Percentiles rank a stretch among this genome's conserved stretches.
These are phyloP conservation scores for Cyberlindnera japonica DNA, from an alignment of 805 yeast genomes.

Conservation along the genomic window DNA sequence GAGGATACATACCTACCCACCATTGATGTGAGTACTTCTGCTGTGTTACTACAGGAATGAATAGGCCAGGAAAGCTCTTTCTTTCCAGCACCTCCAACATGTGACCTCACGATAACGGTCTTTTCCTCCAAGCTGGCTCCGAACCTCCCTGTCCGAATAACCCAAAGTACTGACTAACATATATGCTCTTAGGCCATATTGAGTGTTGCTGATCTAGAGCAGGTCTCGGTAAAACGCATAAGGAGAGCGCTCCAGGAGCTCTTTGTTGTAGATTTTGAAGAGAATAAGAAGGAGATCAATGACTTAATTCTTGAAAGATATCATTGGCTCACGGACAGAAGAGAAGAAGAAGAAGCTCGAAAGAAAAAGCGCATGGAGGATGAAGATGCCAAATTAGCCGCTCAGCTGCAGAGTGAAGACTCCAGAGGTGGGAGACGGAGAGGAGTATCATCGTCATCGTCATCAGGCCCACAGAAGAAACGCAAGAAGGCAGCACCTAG, in stretches of 20 bases:
- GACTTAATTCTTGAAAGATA: slow-evolving; percentile 58
- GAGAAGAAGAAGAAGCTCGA: slow-evolving; percentile 27
- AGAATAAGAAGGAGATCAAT: slow-evolving; percentile 52
- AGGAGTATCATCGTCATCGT: slow-evolving; percentile 1
- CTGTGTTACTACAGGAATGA: too few species aligned
- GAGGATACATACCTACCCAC: slow-evolving; percentile 45
- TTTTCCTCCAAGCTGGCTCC: too few species aligned
- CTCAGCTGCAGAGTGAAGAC: slow-evolving; percentile 37
- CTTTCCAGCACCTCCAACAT: too few species aligned
- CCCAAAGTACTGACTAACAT: not conserved
- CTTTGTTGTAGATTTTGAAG: slow-evolving; percentile 50
- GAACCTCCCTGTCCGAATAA: too few species aligned
- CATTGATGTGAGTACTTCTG: slow-evolving; percentile 54
- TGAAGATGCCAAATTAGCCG: slow-evolving; percentile 52
- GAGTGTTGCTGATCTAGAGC: slow-evolving; percentile 63
- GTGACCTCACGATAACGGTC: too few species aligned
- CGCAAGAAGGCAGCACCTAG: slow-evolving; percentile 13
- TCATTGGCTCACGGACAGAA: slow-evolving; percentile 38
- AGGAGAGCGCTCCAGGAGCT: slow-evolving; percentile 70
- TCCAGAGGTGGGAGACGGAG: slow-evolving; percentile 19
- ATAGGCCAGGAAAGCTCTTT: too few species aligned
- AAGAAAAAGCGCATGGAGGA: slow-evolving; percentile 38
- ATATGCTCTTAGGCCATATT: slow-evolving; percentile 54
- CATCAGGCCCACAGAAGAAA: slow-evolving; percentile 13
- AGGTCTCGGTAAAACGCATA: slow-evolving; percentile 66